These are phyloP conservation scores for Lotmaria passim DNA, from an alignment of 208 protist species.

Conservation along the genomic window DNA sequence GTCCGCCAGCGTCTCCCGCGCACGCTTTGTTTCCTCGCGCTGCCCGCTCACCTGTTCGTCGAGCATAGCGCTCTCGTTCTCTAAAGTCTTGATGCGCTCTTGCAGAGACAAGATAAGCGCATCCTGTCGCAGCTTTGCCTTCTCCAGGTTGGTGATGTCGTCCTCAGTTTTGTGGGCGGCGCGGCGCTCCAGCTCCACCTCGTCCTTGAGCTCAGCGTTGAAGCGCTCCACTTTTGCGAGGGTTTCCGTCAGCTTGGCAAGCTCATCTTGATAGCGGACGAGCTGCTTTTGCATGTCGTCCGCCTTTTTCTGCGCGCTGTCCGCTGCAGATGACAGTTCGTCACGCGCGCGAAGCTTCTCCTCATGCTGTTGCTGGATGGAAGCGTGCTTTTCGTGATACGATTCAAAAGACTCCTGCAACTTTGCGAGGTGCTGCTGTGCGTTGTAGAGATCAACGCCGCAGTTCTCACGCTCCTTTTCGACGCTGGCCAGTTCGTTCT, in stretches of 20 bases:
- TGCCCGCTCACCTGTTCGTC: conserved; percentile 91
- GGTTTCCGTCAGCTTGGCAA: conserved; percentile 92
- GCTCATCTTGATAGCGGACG: conserved; percentile 88
- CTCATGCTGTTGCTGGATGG: conserved; percentile 79
- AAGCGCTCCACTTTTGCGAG: conserved; percentile 93
- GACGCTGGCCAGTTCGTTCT: conserved; percentile 75
- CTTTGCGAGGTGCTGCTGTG: conserved; percentile 94
- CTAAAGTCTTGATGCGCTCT: conserved; percentile 78
- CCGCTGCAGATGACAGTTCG: conserved; percentile 58
- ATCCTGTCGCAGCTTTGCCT: conserved; percentile 94
- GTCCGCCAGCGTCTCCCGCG: conserved; percentile 90
- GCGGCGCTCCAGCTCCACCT: conserved; percentile 94
- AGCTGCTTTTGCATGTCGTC: conserved; percentile 91
- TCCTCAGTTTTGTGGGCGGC: conserved; percentile 96
- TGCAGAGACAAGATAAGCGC: conserved; percentile 89
- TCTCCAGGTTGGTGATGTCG: conserved; percentile 94
- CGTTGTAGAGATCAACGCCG: conserved; percentile 95
- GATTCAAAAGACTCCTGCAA: conserved; percentile 93
- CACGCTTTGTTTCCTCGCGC: conserved; percentile 87
- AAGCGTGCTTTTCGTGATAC: conserved; percentile 83
- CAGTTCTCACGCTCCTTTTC: conserved; percentile 88
- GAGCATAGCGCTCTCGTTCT: conserved; percentile 84
- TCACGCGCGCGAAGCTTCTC: conserved; percentile 78
- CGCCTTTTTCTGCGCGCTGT: conserved; percentile 74
- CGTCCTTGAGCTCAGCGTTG: conserved; percentile 93